Base-by-base conservation (phyloP, 2,329 filamentous ascomycete genomes). In the Metarhizium brunneum region DNA sequence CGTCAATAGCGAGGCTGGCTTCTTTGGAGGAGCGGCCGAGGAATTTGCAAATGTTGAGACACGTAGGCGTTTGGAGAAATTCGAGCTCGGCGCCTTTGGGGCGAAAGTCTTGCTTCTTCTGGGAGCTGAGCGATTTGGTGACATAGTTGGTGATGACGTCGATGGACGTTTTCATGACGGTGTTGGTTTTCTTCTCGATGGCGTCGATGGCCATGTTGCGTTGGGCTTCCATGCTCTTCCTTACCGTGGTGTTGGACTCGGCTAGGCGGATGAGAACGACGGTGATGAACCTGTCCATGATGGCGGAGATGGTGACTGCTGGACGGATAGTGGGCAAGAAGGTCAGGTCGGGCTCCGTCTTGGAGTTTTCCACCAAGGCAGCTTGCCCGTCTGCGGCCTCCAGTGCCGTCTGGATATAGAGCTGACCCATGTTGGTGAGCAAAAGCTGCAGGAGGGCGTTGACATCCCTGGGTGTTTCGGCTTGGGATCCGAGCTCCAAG, bases 391-490 rank as follows among this genome's bases (percentile, higher is more conserved):
- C 76, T 10, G 87, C 83, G 32, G 89, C 87, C 58, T 87, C 84
- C 29, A 86, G 75, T 2, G 81, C 79, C 6, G 83, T 86, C 68
- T 87, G 82, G 52, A 87, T 76, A 62, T 87, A 87, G 53, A 95
- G 87, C 64, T 92, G 88, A 25, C 91, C 90, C 86, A 97, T 91
- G 63, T 88, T 90, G 36, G 84, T 85, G 50, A 97, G 81, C 2
- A 99, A 80, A 29, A 97, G 80, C 66, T 87, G 88, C 38, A 96
- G 80, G 29, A 97, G 79, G 58, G 90, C 85, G 49, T 87, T 88
- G 55, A 97, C 90, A 69, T 99, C 94, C 69, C 95, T 97, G 16
- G 94, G 90, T 4, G 91, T 96, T 63, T 99, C 94, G 56, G 81
- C 87, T 53, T 86, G 85, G 29, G 89, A 87, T 29, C 89, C 91